These are phyloP conservation scores for Vanrija humicola DNA, from an alignment of 1,284 basidiomycete genomes.

Conservation along the genomic window DNA sequence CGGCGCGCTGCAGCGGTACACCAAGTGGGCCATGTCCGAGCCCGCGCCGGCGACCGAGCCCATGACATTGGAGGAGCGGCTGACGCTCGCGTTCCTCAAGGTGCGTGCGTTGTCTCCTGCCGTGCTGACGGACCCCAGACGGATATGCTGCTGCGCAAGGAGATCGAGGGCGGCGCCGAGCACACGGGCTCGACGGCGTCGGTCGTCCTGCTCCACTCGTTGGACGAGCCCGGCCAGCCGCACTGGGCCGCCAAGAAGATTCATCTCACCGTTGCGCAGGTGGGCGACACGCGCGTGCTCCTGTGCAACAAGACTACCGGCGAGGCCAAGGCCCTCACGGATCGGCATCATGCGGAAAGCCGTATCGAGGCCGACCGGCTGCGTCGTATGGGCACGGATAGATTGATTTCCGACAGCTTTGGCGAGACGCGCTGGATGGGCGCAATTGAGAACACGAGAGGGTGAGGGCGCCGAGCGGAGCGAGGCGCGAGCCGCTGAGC, in stretches of 20 bases:
- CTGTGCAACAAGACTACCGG: slow-evolving; percentile 72
- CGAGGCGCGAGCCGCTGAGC: neutral
- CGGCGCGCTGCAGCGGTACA: slow-evolving; percentile 57
- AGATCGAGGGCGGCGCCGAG: slow-evolving; percentile 55
- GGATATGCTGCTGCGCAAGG: slow-evolving; percentile 60
- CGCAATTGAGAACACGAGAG: slow-evolving; percentile 85
- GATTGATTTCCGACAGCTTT: slow-evolving; percentile 88
- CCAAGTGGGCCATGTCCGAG: slow-evolving; percentile 16
- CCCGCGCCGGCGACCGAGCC: slow-evolving; percentile 21
- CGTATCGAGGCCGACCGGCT: slow-evolving; percentile 78
- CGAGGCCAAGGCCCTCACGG: slow-evolving; percentile 72
- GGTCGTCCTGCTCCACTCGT: slow-evolving; percentile 78
- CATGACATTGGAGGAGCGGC: slow-evolving; percentile 75
- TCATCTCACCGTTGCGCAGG: slow-evolving; percentile 83
- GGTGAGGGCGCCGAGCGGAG: slow-evolving; percentile 50
- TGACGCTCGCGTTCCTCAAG: slow-evolving; percentile 79
- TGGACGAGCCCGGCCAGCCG: slow-evolving; percentile 68
- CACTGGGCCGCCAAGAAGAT: slow-evolving; percentile 71
- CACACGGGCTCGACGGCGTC: slow-evolving; percentile 79
- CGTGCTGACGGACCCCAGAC: slow-evolving; percentile 30
- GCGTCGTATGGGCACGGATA: slow-evolving; percentile 74
- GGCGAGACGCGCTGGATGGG: slow-evolving; percentile 98
- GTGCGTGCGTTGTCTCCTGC: slow-evolving; percentile 50
- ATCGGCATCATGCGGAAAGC: slow-evolving; percentile 88
- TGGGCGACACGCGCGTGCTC: slow-evolving; percentile 85